A percentile compares a stretch with the other conserved stretches of the same genome.
Evolutionary conservation across 805 yeast genomes (phyloP).

Genomic region (Barnettozyma californica): DNA sequence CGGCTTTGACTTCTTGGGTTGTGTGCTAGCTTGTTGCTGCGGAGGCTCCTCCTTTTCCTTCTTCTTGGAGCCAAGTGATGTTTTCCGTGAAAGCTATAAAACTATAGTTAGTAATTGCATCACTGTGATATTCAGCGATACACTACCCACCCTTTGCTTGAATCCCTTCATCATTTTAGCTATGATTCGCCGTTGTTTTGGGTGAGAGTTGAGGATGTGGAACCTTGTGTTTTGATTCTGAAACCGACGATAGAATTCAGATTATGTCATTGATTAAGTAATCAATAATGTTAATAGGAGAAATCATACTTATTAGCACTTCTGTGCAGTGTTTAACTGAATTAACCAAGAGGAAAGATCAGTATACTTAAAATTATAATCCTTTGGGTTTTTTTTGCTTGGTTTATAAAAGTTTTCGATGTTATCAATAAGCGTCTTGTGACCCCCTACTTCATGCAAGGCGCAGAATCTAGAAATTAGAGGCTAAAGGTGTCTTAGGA

Average conservation of each 20-base stretch:
- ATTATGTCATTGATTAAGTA: not conserved
- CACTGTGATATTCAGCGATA: too few relatives aligned
- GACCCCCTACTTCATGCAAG: too few relatives aligned
- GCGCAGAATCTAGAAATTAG: too few relatives aligned
- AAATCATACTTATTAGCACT: too few relatives aligned
- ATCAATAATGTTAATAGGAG: not conserved
- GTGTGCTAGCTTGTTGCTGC: slow-evolving; percentile 15
- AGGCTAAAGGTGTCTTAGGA: too few relatives aligned
- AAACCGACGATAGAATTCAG: not conserved
- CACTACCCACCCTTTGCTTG: slow-evolving; percentile 43
- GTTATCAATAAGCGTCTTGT: too few relatives aligned
- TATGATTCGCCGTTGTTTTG: not conserved
- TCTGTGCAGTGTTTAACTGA: too few relatives aligned
- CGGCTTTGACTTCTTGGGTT: slow-evolving; percentile 6
- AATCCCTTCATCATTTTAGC: slow-evolving; percentile 68
- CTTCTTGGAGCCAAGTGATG: slow-evolving; percentile 35
- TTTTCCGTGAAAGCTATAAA: slow-evolving; percentile 23
- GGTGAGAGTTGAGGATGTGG: not conserved
- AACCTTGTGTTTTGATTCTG: not conserved
- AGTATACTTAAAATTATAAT: too few relatives aligned
- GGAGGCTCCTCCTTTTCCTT: slow-evolving; percentile 31
- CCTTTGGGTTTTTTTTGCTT: too few relatives aligned
- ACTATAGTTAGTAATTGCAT: slow-evolving; percentile 9
- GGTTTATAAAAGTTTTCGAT: too few relatives aligned
- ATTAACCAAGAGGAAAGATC: too few relatives aligned